Percentiles rank a stretch among this genome's conserved stretches.
Conservation (phyloP, 164 flowering plant genomes). For the Chloranthus sessilifolius region DNA sequence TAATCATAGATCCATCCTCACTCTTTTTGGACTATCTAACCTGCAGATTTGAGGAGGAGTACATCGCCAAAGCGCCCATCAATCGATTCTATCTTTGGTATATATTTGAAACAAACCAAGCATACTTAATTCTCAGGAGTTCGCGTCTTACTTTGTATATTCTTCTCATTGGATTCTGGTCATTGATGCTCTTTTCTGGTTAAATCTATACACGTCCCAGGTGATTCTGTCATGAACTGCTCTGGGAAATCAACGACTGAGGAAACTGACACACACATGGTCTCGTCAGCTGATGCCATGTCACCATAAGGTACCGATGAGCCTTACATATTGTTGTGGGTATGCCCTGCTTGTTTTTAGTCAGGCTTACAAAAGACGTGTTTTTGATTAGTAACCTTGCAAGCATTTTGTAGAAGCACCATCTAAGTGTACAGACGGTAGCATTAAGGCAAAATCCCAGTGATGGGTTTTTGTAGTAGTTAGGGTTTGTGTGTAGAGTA, state of each 20-base stretch:
- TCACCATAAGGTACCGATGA: slow-evolving; percentile 20
- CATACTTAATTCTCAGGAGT: background rate
- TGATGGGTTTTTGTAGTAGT: background rate
- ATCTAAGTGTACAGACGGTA: slow-evolving; percentile 26
- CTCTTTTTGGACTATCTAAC: background rate
- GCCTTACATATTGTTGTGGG: slow-evolving; percentile 6
- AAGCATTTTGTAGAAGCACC: slow-evolving; percentile 13
- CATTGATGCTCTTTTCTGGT: background rate
- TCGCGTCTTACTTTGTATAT: background rate
- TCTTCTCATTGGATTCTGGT: background rate
- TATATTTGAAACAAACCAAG: background rate
- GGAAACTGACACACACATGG: slow-evolving; percentile 18
- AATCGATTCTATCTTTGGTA: slow-evolving; percentile 38
- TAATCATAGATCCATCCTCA: no score
- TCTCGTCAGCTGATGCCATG: slow-evolving; percentile 34
- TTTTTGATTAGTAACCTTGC: slow-evolving; percentile 9
- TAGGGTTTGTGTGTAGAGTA: slow-evolving; percentile 9
- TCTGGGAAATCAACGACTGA: slow-evolving; percentile 20
- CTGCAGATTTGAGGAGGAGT: slow-evolving; percentile 30
- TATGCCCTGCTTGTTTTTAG: slow-evolving; percentile 38
- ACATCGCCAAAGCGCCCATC: slow-evolving; percentile 31
- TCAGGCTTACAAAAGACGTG: slow-evolving; percentile 23
- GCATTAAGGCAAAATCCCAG: slow-evolving; percentile 1
- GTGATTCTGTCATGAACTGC: slow-evolving; percentile 44
- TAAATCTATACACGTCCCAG: slow-evolving; percentile 18